Evolutionary conservation across 1,139 yeast genomes (phyloP).

Genomic region (Arxiozyma slooffiae): DNA sequence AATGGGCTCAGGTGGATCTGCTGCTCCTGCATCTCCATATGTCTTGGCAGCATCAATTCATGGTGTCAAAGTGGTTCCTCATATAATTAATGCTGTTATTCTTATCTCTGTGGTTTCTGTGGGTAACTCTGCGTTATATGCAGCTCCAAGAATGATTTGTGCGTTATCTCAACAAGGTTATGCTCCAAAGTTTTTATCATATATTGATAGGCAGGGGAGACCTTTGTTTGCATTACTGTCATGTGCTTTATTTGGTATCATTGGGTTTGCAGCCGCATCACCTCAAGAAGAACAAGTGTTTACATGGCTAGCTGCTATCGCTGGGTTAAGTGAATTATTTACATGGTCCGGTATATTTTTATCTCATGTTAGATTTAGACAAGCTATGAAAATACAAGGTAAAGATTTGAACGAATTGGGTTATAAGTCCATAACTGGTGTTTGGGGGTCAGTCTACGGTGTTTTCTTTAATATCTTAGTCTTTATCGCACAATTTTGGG

Average conservation of each 20-base stretch:
- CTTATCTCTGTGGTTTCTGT: conserved; percentile 58
- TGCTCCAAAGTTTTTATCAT: conserved; percentile 50
- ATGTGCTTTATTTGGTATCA: conserved; percentile 66
- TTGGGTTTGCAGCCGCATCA: conserved; percentile 65
- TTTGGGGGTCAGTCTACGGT: conserved; percentile 61
- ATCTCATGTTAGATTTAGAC: conserved; percentile 70
- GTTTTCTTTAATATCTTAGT: conserved; percentile 50
- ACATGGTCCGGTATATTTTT: conserved; percentile 76
- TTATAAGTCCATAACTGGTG: conserved; percentile 59
- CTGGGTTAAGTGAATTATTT: conserved; percentile 73
- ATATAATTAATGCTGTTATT: conserved; percentile 66
- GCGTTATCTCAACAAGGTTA: conserved; percentile 74
- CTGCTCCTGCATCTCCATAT: conserved; percentile 56
- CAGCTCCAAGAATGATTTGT: conserved; percentile 71
- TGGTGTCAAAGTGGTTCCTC: conserved; percentile 58
- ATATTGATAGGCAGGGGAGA: conserved; percentile 51
- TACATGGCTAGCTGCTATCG: conserved; percentile 73
- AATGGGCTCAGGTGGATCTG: conserved; percentile 37
- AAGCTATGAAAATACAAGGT: conserved; percentile 59
- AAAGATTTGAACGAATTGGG: conserved; percentile 58
- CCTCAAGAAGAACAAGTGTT: conserved; percentile 51
- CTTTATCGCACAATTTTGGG: conserved; percentile 73
- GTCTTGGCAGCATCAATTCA: conserved; percentile 66
- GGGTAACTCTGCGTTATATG: conserved; percentile 72
- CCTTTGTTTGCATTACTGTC: conserved; percentile 50